phyloP scores from a whole-genome alignment of 495 filamentous ascomycete genomes.

The Tuber brumale region DNA sequence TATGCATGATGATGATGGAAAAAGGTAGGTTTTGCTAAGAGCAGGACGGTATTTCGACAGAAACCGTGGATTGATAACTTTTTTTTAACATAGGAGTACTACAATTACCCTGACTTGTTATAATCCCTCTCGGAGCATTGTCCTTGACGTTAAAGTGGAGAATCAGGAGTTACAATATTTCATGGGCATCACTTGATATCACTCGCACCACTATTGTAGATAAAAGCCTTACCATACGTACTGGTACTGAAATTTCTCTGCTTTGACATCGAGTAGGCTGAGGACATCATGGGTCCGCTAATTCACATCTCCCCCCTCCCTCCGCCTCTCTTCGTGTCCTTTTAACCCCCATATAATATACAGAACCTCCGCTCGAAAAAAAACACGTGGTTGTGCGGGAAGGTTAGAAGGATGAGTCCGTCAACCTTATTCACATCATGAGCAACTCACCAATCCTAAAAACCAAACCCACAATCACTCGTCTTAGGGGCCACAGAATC shows the following conservation, averaged over 20 bases:
- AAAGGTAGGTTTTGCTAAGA: not conserved
- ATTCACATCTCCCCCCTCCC: not conserved
- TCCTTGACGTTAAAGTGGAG: not conserved
- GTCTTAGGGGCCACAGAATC: not conserved
- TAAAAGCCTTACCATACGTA: too few species aligned
- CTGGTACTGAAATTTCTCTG: not conserved
- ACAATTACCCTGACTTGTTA: not conserved
- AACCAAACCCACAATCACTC: not conserved
- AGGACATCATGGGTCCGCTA: not conserved
- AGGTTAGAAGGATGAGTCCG: not conserved
- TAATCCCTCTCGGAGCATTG: not conserved
- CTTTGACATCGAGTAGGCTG: not conserved
- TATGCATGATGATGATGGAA: not conserved
- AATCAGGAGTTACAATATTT: not conserved
- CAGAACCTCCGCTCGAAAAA: not conserved
- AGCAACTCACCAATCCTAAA: not conserved
- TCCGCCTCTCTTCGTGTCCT: not conserved
- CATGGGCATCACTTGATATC: not conserved
- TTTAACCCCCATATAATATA: not conserved
- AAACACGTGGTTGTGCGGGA: too few species aligned
- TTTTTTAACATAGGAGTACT: not conserved
- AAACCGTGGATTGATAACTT: not conserved
- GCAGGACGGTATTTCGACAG: not conserved
- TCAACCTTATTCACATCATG: not conserved
- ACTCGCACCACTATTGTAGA: not conserved